Evolutionary conservation across 192 early-diverging fungal species (phyloP), one percentile per base, ranked within the genome.

Genomic region (Phycomyces nitens): DNA sequence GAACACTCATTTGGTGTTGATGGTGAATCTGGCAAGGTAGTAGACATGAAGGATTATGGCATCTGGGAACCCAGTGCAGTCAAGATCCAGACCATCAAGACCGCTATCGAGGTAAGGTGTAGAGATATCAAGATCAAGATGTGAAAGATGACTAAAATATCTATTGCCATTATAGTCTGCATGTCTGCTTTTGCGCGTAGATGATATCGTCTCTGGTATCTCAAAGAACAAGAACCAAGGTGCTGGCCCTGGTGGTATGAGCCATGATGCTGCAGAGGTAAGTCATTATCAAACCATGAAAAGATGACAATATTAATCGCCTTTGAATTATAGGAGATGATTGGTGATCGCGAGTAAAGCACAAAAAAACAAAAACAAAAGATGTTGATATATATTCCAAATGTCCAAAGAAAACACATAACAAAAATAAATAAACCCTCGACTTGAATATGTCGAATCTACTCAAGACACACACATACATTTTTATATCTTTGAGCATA

Each of bases 61-160:
- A 82, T 99, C 52, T 99, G 97, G 97, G 97, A 99, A 79, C 96
- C 97, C 14, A 86, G 89, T 61, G 95, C 95, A n/a, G 97, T 99
- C 71, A 99, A 99, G 85, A 88, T 96, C 11, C 97, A 99, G 84
- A 99, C 95, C 3, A 87, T 99, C 80, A 99, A 98, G 88, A 98
- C 97, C 21, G 97, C 97, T 20, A 93, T 99, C 65, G 97, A 99
- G 80, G 82, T 81, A 52, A 87, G 77, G 15, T 42, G n/a, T n/a
- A n/a, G 23, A n/a, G 27, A 50, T 50, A 50, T 8, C 16, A 21
- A 50, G 6, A 50, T 50, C 0, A 20, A 5, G 16, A 3, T 50
- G 21, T 15, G 3, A 50, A 50, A 15, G 0, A 50, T n/a, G 16
- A 7, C 51, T 56, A 42, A 16, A 38, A 24, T 43, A 16, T 26